Conservation (phyloP, 225 moss, liverwort and hornwort species). For the Polytrichum commune region DNA sequence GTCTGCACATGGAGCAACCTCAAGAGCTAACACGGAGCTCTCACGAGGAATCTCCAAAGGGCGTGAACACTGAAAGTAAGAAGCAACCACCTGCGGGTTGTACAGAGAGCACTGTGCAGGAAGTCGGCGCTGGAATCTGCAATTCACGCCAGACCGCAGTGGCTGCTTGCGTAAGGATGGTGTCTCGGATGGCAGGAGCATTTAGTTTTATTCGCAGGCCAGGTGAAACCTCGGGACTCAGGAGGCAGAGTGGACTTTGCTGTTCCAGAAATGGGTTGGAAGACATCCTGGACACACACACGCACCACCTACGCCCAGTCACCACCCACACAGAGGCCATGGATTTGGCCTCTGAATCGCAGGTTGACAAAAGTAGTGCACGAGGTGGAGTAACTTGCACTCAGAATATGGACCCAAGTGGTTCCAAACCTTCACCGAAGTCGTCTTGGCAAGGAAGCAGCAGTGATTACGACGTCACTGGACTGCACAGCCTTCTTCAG, state of each 20-base stretch:
- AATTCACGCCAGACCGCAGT: constrained; percentile 21
- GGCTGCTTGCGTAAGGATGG: constrained; percentile 36
- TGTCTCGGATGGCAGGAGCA: constrained; percentile 35
- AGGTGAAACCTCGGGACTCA: too few species aligned
- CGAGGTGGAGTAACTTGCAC: too few species aligned
- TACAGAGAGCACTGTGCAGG: neutral
- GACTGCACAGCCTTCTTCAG: constrained; percentile 16
- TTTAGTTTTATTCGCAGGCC: constrained; percentile 6
- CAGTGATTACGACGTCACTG: neutral
- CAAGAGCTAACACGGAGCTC: too few species aligned
- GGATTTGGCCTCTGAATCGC: neutral
- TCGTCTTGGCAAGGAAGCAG: neutral
- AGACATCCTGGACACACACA: constrained; percentile 36
- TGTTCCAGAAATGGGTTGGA: constrained; percentile 38
- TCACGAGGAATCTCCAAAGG: too few species aligned
- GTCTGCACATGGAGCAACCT: too few species aligned
- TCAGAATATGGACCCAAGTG: neutral
- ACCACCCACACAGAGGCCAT: too few species aligned
- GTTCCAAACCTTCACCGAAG: neutral
- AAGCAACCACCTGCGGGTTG: neutral
- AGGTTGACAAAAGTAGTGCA: neutral
- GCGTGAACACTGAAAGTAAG: too few species aligned
- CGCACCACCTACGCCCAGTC: neutral
- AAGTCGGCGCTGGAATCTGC: constrained; percentile 14
- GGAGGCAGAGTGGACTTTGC: constrained; percentile 12